Base-by-base conservation (phyloP, 1,139 yeast genomes). In the Hansenula anomala region DNA sequence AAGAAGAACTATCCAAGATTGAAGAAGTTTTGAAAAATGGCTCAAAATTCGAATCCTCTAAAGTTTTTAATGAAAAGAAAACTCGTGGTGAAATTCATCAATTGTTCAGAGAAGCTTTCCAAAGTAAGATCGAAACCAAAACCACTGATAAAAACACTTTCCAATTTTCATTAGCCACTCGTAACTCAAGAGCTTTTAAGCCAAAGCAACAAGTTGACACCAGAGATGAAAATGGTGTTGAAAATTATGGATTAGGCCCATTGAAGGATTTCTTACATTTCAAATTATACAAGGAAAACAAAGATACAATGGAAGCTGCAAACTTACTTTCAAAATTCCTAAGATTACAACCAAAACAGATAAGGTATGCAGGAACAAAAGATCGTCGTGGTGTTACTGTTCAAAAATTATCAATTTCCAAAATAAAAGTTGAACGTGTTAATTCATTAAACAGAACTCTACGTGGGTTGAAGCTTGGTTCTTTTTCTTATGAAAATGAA, bases 281-380 rank as follows among this genome's bases (percentile, higher is more conserved):
- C 56, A 78, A 87, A 5, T 69, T 92, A 26, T 90, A 85, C 67
- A 92, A 92, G 60, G 97, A 92, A 57, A 94, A 94, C 63, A 85
- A 92, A 58, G 99, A 92, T 55, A 90, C 99, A 2, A 89, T 92
- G 97, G 97, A 92, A 61, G 90, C 87, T 9, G 94, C 95, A 1
- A 74, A 80, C 23, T 65, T 84, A 27, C 67, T 92, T 34, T 68
- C 92, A 30, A 84, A 83, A 55, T 74, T 86, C 47, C 67, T 92
- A 50, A 74, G 90, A 45, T 64, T 85, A 15, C 92, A 90, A 15
- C 70, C 83, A 8, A 84, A 81, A 50, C 60, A 69, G 28, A 71
- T 92, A 29, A 72, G 85, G 39, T 89, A 81, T 60, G 95, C 97
- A 0, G 99, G 99, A 17, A 94, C 98, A 5, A 92, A 92, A 56